Evolutionary conservation across 345 rosid genomes (phyloP), one percentile per base, ranked within the genome.

Genomic region (Aquilaria sinensis): DNA sequence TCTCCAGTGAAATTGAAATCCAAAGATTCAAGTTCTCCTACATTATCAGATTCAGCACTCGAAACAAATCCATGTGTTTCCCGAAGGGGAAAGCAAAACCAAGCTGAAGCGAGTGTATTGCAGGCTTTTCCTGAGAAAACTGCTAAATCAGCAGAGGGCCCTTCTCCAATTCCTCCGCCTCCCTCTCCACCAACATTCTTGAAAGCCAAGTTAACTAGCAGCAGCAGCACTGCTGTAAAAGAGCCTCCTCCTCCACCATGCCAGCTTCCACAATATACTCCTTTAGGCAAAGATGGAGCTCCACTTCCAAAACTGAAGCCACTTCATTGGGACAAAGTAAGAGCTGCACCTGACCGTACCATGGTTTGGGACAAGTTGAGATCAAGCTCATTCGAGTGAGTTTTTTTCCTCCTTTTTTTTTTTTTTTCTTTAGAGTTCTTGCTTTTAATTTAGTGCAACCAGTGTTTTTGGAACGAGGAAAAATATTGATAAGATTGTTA

Each of bases 301-400:
- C 85, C 91, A 54, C 64, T 94, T 46, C 83, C 99, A 56, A 94
- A 94, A 75, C 54, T 94, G 72, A 94, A 94, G 81, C 99, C 99
- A 4, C 97, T 94, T 63, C 99, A 94, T 3, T 94, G 99, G 99
- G 97, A 94, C 87, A 94, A 90, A 81, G 99, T 94, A n/a, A 91
- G 96, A 74, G 97, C 97, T 53, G 75, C 86, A 62, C 87, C 96
- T 5, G 97, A 94, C 69, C 79, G 82, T 3, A 74, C 77, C 60
- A 94, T 80, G 93, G 99, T 88, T 34, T 94, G 99, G 99, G 97
- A 94, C 74, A 88, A 83, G 81, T 68, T 94, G 51, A 78, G 87
- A 75, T 79, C 96, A 68, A 94, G 87, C 85, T 90, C 99, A 15
- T 90, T 94, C 10, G 99, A 94, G 99, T 94, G 85, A 81, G 92